Evolutionary conservation across 108 stramenopile genomes (phyloP), one percentile per base, ranked within the genome.

Genomic region (Nannochloropsis granulata): DNA sequence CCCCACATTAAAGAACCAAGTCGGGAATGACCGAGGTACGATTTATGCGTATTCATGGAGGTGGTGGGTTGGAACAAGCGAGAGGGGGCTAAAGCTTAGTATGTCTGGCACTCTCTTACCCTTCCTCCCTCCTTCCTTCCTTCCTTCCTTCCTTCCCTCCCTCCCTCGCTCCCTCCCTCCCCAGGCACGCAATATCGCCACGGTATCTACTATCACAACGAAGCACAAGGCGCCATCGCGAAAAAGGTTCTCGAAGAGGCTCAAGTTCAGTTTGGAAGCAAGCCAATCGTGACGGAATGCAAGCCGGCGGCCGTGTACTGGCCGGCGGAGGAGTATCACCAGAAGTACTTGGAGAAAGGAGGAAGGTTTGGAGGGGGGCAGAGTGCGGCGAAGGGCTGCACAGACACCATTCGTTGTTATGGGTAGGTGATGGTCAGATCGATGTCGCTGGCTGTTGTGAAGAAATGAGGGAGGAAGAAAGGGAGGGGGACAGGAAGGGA

Each of bases 251-350:
- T 71, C 11, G 56, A 71, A 71, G 56, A 71, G n/a, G 56, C 56
- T n/a, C 34, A 90, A 80, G 45, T 43, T 43, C 81, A 91, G 42
- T 43, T 82, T 43, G 34, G 34, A 34, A 85, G 45, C 13, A 56
- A 85, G 46, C 84, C 92, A 1, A 90, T 94, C 79, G 94, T 93
- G 8, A 91, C 93, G 13, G 94, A 95, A 90, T 79, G 88, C 9
- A 85, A 84, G 78, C 43, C 88, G 25, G 92, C 93, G 21, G 84
- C 12, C 83, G 90, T 93, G 9, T 95, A 93, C 89, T 95, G 93
- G 93, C 94, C 94, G 23, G 94, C 94, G 78, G 94, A 95, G 56
- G 56, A 71, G n/a, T 94, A 94, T 87, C 94, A 95, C 89, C 94
- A 95, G 89, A 93, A 94, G 82, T 95, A 94, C 88, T 87, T 95